Base-by-base conservation (phyloP, 345 rosid species). In the Brassica cretica region DNA sequence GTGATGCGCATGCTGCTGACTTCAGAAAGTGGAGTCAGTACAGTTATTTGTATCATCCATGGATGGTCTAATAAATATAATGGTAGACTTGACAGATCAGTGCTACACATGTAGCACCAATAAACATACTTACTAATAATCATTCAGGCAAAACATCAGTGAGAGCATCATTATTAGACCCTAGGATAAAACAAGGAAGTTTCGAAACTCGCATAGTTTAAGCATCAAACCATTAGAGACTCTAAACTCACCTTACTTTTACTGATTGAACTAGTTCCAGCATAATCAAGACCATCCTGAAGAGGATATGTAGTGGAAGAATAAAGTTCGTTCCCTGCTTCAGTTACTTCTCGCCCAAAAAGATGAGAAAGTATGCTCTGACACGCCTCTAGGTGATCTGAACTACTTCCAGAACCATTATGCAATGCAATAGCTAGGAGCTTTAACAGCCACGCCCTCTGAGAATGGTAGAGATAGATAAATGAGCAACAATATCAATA, bases 391-490 rank as follows among this genome's bases (percentile, higher is more conserved):
- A 83, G 84, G 75, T 94, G 97, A 71, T 77, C 67, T 30, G 90
- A 78, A 78, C 86, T 83, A 64, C 81, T 84, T 69, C 77, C 80
- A 84, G 85, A 87, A 71, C 92, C 92, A 84, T 86, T 83, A 83
- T 92, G 96, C 86, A 94, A 81, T 71, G 90, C 97, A 80, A 89
- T 72, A 76, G 95, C 95, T 76, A 94, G 87, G 77, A 94, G 97
- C 86, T 94, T 92, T 84, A 92, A 80, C 25, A 94, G 86, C 98
- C 98, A 94, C 30, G 98, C 97, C 83, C 97, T 89, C 98, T 93
- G 80, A 11, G 11, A 65, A 82, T 78, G 62, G 62, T 70, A 66
- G 63, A 49, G 56, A 84, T 64, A 18, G 10, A 73, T 15, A 51
- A 78, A 49, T 67, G 59, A 68, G 71, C 25, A 61, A 73, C 37